A percentile compares a stretch with the other conserved stretches of the same genome.
Conservation (phyloP, 768 basidiomycete species). For the Termitomyces sp. region DNA sequence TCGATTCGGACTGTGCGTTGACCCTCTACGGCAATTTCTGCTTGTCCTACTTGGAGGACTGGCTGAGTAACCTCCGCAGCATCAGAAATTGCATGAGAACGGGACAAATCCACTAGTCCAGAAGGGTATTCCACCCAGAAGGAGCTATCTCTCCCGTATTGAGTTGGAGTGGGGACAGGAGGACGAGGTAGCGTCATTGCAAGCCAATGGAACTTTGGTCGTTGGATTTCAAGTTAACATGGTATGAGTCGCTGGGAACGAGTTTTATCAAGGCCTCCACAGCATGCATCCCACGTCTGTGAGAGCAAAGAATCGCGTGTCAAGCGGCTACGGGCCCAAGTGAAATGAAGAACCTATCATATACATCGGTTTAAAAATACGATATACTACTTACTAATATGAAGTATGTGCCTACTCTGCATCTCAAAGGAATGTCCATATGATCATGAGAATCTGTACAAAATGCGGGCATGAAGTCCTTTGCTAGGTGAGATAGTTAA, state of each 20-base stretch:
- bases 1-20: constrained; percentile 49
- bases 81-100: constrained; percentile 37
- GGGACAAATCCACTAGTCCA: constrained; percentile 59
- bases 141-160: constrained; percentile 51
- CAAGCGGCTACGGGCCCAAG: neutral
- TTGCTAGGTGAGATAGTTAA: constrained; percentile 4
- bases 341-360: constrained; percentile 3
- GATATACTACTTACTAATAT: constrained; percentile 8
- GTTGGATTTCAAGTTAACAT: constrained; percentile 26
- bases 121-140: constrained; percentile 73
- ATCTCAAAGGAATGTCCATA: constrained; percentile 9
- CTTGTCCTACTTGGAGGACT: constrained; percentile 33
- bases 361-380: constrained; percentile 4
- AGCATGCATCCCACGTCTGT: neutral
- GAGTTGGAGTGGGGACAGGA: constrained; percentile 36
- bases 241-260: neutral
- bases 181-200: constrained; percentile 44
- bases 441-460: constrained; percentile 6
- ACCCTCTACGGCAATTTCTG: constrained; percentile 54
- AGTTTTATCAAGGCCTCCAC: neutral
- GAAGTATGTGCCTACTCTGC: constrained; percentile 6
- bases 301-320: neutral
- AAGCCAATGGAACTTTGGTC: constrained; percentile 28
- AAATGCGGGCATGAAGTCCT: constrained; percentile 5
- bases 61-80: constrained; percentile 21